Percentiles rank a stretch among this genome's conserved stretches.
phyloP scores from a whole-genome alignment of 257 asterid genomes.

The Linaria vulgaris region DNA sequence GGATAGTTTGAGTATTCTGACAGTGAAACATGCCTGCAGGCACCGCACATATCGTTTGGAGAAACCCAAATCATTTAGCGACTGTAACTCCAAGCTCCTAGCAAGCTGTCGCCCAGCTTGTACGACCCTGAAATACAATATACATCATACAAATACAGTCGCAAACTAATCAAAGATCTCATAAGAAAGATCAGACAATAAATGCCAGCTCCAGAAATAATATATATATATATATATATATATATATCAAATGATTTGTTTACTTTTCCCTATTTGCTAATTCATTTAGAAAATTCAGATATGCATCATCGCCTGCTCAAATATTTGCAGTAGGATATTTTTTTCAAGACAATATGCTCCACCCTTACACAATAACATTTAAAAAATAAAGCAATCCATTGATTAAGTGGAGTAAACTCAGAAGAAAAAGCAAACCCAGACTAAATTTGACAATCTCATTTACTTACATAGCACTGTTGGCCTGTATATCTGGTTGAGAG shows the following conservation, averaged over 20 bases:
- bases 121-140: constrained; percentile 63
- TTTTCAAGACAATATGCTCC: no score
- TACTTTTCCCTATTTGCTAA: no score
- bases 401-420: not conserved
- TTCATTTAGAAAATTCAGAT: no score
- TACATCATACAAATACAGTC: constrained; percentile 1
- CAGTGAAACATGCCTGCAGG: constrained; percentile 85
- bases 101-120: constrained; percentile 99
- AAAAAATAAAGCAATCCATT: not conserved
- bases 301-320: no score
- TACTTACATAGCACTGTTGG: constrained; percentile 86
- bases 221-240: not conserved
- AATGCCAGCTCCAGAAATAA: not conserved
- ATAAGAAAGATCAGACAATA: constrained; percentile 9
- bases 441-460: not conserved
- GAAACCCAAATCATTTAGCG: constrained; percentile 91
- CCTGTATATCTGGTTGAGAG: constrained; percentile 83
- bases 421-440: not conserved
- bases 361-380: not conserved
- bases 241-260: no score
- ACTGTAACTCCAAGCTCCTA: constrained; percentile 87
- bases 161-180: not conserved
- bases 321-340: no score
- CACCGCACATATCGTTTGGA: constrained; percentile 94
- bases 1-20: no score